Base-by-base conservation (phyloP, 2,329 filamentous ascomycete species). In the Fusarium zealandicum region DNA sequence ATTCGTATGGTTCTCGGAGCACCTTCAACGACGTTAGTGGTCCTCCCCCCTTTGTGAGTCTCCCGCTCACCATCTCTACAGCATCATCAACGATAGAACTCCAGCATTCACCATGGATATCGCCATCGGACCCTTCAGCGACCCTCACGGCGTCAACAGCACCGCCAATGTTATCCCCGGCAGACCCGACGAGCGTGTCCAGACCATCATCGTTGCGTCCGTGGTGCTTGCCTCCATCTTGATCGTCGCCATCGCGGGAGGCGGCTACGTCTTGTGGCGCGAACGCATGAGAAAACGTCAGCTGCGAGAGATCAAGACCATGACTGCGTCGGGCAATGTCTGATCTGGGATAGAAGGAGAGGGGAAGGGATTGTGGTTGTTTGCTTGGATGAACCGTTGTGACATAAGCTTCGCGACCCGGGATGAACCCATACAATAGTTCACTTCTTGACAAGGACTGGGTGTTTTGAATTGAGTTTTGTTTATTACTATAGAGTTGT, bases 101-200 rank as follows among this genome's bases (percentile, higher is more conserved):
- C 17, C 18, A 32, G 8, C 20, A 17, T 33, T 22, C 42, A 3
- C 11, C 25, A 64, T 63, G 61, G 61, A 63, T n/a, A 20, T 18
- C 5, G 40, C 37, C 7, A 32, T 51, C 14, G 32, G 42, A 3
- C 54, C 43, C 9, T 52, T 59, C 27, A 35, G 30, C 27, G 36
- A 38, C n/a, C 8, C 35, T n/a, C 30, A 36, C 12, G 27, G 25
- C 7, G 39, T 35, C 14, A 41, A 48, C 40, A 33, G 30, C 11
- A 44, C 42, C 31, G 14, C 42, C 35, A 33, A 17, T 4, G 40
- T 40, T 4, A 12, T 51, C 13, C 25, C 41, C 10, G 27, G 39
- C 12, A 48, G 32, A 3, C 8, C 22, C 2, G 14, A 51, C 18
- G 43, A 39, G 13, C 38, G 14, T n/a, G 27, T 46, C 10, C 40